Percentiles rank a stretch among this genome's conserved stretches.
Evolutionary conservation across 2,329 filamentous ascomycete species (phyloP).

Genomic region (Sporothrix inflata): DNA sequence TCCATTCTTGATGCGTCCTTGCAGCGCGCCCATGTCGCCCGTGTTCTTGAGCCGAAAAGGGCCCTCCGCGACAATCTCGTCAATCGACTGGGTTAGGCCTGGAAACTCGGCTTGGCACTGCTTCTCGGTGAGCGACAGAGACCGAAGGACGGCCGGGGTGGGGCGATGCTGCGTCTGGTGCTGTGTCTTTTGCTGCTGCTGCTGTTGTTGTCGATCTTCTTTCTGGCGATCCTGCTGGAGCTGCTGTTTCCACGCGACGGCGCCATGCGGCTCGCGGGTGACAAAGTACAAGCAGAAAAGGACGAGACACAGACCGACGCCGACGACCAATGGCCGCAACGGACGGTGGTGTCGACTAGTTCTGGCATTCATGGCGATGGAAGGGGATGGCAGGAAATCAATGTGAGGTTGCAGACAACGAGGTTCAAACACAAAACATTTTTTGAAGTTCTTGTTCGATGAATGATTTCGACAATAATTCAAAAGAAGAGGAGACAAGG

Average conservation of each 20-base stretch:
- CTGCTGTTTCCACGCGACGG: conserved; percentile 1
- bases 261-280: conserved; percentile 17
- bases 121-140: conserved; percentile 46
- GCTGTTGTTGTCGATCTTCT: not conserved
- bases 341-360: conserved; percentile 25
- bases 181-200: not conserved
- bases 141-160: conserved; percentile 36
- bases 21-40: conserved; percentile 46
- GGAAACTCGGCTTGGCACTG: conserved; percentile 53
- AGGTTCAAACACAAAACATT: not conserved
- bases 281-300: conserved; percentile 38
- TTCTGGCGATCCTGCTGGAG: not conserved
- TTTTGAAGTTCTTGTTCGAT: not conserved
- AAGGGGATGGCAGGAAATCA: not conserved
- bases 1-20: conserved; percentile 49
- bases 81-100: conserved; percentile 51
- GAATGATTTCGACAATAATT: not conserved
- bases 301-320: conserved; percentile 33
- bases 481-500: not conserved
- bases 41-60: conserved; percentile 47
- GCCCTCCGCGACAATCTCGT: conserved; percentile 49
- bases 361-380: not conserved
- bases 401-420: not conserved
- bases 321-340: conserved; percentile 35
- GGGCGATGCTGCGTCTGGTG: not conserved